Evolutionary conservation across 257 asterid genomes (phyloP), one percentile per base, ranked within the genome.

Genomic region (Nicotiana attenuata): DNA sequence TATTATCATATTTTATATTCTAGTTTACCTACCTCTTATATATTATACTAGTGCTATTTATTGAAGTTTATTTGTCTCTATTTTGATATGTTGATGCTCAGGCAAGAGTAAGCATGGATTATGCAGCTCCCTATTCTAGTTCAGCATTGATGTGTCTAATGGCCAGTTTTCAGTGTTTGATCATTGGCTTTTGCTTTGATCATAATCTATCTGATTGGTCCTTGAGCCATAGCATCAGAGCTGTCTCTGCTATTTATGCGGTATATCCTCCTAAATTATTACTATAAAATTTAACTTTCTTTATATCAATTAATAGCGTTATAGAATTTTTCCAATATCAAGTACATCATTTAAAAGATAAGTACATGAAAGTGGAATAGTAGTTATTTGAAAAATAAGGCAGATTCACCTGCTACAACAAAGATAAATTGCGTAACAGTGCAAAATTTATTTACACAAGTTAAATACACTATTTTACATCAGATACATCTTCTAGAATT

Each of bases 141-240:
- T 88, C 98, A 6, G 97, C 99, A 1, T 29, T 94, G 78, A 93
- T 85, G 91, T 96, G 97, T 79, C 81, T 89, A 35, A 91, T 94
- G 97, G 91, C 96, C 31, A 92, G 92, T 61, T 24, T 96, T 28
- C 92, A 96, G 61, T 96, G 99, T 82, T 89, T 89, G 77, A 69
- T 84, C 16, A 85, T 94, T 10, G 96, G 87, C 24, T 83, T 92
- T 5, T 77, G 85, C 82, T 84, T 91, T 84, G 92, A 96, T 83
- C 94, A 88, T 69, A 53, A 60, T 13, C 5, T 88, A 11, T 90
- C 98, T 1, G 90, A 92, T 14, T 96, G 99, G 99, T 85, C 95
- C 2, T 89, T 96, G 82, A 10, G 10, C n/a, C 86, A 91, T n/a
- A 65, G 73, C 84, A 92, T 96, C 81, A 84, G 98, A 82, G 87